Percentiles rank a stretch among this genome's conserved stretches.
Conservation (phyloP, 345 rosid species). For the Citrus sinensis region DVS_A1.0 CM039164.1:13440501-13441000, state of each 20-base stretch:
- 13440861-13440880: not conserved
- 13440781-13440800: not conserved
- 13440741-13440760: not conserved
- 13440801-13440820: not conserved
- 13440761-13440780: not conserved
- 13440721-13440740: not conserved
- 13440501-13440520: too few relatives aligned
- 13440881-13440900: not conserved
- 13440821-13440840: not conserved
- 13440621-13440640: not conserved
- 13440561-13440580: too few relatives aligned
- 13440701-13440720: not conserved
- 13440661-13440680: constrained; percentile 11
- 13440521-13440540: too few relatives aligned
- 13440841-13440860: not conserved
- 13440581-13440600: too few relatives aligned
- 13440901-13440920: not conserved
- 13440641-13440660: not conserved
- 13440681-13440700: constrained; percentile 21
- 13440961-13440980: constrained; percentile 31
- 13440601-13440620: too few relatives aligned
- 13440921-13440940: constrained; percentile 42
- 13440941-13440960: constrained; percentile 59
- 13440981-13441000: constrained; percentile 7
- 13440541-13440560: too few relatives aligned